Base-by-base conservation (phyloP, 2,329 filamentous ascomycete species). In the Alternaria tenuissima region DNA sequence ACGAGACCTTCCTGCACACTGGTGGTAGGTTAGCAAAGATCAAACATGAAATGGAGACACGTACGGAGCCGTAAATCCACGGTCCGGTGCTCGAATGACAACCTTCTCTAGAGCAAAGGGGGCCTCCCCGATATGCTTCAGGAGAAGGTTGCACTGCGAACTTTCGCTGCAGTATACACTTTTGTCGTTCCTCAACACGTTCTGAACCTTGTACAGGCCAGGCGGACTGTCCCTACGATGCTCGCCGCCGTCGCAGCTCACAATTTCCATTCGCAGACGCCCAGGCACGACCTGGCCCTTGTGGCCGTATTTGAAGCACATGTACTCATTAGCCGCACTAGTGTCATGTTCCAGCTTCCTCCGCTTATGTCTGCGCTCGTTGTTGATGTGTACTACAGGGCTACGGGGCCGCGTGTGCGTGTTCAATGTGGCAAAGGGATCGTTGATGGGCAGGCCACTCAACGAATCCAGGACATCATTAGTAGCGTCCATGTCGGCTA, bases 1-100 rank as follows among this genome's bases (percentile, higher is more conserved):
- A 98, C 87, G 85, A 97, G 90, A 44, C 95, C 94, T 84, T 96
- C 91, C 78, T 94, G 90, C 54, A 97, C 89, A 55, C 92, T 94
- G 75, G 52, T 16, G 58, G 58, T 52, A 58, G 22, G 54, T 83
- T 66, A 84, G 79, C 47, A 60, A 44, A 41, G 54, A 61, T 57
- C 55, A 58, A 56, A 26, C 16, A 51, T n/a, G 46, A 39, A 47
- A 24, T 18, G 46, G 54, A 56, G 43, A 59, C 49, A 87, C 92
- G 79, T 87, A 96, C 91, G 93, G 93, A 69, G 92, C 89, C 61
- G 93, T 94, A 78, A 93, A 97, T 54, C 92, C 91, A 43, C 86
- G 81, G 64, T 88, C 88, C 0, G 94, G 94, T 9, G 92, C 93
- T 76, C 92, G 94, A 78, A 98, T 96, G 64, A 96, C 85, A 51